Base-by-base conservation (phyloP, 1,139 yeast species). In the Taphrina communis region DNA sequence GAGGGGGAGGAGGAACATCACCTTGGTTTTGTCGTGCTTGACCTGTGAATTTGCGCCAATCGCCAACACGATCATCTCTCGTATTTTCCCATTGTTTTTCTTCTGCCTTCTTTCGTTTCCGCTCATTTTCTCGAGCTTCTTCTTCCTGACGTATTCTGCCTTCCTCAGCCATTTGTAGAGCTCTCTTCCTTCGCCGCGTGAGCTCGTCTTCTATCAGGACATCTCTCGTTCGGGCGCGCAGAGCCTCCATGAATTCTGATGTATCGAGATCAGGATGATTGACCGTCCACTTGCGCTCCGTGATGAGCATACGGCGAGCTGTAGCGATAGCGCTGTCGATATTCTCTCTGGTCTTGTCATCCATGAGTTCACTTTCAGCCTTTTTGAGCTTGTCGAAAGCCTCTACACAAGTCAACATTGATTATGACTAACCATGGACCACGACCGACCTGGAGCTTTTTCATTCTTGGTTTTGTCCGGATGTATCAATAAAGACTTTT, bases 401-500 rank as follows among this genome's bases (percentile, higher is more conserved):
- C 53, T 78, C 82, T 0, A 89, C 85, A 0, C n/a, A 21, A 35
- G 36, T 50, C 53, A 50, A 21, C 52, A 8, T 39, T 50, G 21
- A 39, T 67, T 42, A 8, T 6, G 21, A 42, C 36, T 2, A n/a
- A 6, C n/a, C 19, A 2, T 14, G n/a, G 53, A 21, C 12, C 8
- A 25, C 9, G 14, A 31, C 61, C 14, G 9, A 46, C 67, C 67
- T 38, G 67, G 67, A 11, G 67, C 67, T 48, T 57, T 56, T 38
- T 44, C 61, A 73, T 88, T 84, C 59, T 78, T 76, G 1, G 85
- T 82, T 73, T 87, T 87, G 75, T 88, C 93, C 0, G 93, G 93
- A 75, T 88, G 93, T 50, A 88, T 85, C 71, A 86, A 76, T 53
- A 87, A 77, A 8, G 90, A 86, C 75, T 86, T 87, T 76, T 82